Percentiles rank a stretch among this genome's conserved stretches.
Conservation (phyloP, 176 grass and related monocot genomes). For the Avena eriantha region DNA sequence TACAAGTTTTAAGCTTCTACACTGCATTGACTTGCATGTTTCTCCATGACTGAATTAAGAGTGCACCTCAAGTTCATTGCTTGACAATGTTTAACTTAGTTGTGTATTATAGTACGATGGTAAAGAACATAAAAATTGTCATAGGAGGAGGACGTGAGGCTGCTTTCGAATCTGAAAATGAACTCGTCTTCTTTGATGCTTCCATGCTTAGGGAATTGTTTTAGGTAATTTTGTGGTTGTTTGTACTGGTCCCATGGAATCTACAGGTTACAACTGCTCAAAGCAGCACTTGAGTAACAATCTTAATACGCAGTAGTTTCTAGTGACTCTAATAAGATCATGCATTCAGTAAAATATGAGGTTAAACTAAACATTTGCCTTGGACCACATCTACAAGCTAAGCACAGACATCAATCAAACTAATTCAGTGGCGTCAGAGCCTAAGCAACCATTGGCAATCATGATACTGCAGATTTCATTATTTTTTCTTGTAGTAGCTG, state of each 20-base stretch:
- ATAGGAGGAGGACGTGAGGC: slow-evolving; percentile 20
- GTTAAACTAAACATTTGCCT: too few species aligned
- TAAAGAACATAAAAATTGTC: too few species aligned
- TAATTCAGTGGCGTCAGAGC: background rate
- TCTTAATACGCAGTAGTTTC: slow-evolving; percentile 7
- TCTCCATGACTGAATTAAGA: background rate
- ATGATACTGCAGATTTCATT: background rate
- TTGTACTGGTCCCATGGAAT: slow-evolving; percentile 1
- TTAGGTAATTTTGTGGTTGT: background rate
- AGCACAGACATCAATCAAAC: background rate
- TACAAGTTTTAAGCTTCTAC: background rate
- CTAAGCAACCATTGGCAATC: background rate
- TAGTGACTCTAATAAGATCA: background rate
- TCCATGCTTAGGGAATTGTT: slow-evolving; percentile 1
- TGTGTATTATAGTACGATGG: too few species aligned
- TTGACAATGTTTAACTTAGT: background rate
- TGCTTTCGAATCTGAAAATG: background rate
- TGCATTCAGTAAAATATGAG: background rate
- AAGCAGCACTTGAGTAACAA: background rate
- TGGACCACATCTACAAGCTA: too few species aligned
- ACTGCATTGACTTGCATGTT: background rate
- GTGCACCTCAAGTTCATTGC: background rate
- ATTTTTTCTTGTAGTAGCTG: background rate
- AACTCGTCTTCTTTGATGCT: slow-evolving; percentile 11
- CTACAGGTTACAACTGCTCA: slow-evolving; percentile 13